These are phyloP conservation scores for Annona cherimola DNA, from an alignment of 164 flowering plant species.

Conservation along the genomic window DNA sequence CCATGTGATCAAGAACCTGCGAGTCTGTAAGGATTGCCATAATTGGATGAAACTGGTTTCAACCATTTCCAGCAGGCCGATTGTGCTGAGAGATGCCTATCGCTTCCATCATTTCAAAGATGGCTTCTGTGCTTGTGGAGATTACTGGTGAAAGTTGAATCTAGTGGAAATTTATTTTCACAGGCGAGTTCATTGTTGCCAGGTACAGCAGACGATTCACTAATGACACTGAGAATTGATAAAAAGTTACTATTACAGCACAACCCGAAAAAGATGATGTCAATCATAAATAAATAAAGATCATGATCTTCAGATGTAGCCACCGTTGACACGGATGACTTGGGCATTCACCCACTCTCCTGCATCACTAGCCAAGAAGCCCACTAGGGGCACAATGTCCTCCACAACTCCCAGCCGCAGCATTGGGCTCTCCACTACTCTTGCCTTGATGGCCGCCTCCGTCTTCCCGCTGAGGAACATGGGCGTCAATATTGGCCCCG, in stretches of 20 bases:
- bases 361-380: constrained; percentile 45
- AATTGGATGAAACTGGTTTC: constrained; percentile 32
- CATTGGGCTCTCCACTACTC: constrained; percentile 28
- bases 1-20: constrained; percentile 30
- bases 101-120: constrained; percentile 32
- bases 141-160: constrained; percentile 24
- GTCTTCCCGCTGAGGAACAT: constrained; percentile 44
- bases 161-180: no score
- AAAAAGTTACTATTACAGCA: no score
- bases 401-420: constrained; percentile 41
- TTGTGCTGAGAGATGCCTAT: constrained; percentile 29
- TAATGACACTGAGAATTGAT: no score
- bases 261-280: no score
- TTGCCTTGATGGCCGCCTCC: constrained; percentile 34
- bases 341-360: constrained; percentile 66
- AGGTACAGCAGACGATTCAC: no score
- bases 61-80: constrained; percentile 11
- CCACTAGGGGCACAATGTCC: constrained; percentile 48
- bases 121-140: constrained; percentile 29
- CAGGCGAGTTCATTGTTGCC: not conserved
- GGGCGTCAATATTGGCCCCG: constrained; percentile 56
- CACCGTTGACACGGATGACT: constrained; percentile 55
- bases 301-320: constrained; percentile 24
- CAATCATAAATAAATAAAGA: no score
- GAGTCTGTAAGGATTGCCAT: constrained; percentile 35